Base-by-base conservation (phyloP, 352 stramenopile species). In the Phytophthora europaea region DNA sequence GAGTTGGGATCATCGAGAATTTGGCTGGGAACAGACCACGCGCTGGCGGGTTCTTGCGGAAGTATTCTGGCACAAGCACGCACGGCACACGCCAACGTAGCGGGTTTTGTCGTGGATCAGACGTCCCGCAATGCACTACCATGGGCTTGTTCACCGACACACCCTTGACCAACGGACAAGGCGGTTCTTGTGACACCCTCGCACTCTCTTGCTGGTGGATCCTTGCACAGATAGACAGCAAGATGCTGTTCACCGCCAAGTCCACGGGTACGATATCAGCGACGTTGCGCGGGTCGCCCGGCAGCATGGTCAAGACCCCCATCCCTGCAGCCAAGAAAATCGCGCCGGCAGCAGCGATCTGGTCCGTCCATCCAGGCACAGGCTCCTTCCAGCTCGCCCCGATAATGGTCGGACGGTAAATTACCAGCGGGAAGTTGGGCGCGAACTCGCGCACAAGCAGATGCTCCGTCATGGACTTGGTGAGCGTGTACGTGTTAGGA, bases 401-500 rank as follows among this genome's bases (percentile, higher is more conserved):
- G 56, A 97, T 94, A 67, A 97, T 97, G 9, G 91, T 95, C 8
- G 91, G 91, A 0, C 91, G 82, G 54, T 94, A 92, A 48, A 97
- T 88, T 28, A 95, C 78, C 26, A 97, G 64, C 20, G 90, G 88
- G 9, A 95, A 80, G 51, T 65, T 60, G 6, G 79, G 70, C 1
- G 67, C 65, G 9, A 87, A 63, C 55, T 88, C 76, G 66, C 85
- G 75, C 50, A 87, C 70, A 28, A 95, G 54, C 31, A 97, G 60
- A 38, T 94, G 84, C 76, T 97, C 91, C 47, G 89, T 88, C 84
- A 97, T 96, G 16, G 88, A 94, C 75, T 97, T 96, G 70, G 90
- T 97, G 0, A 97, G 83, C 22, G 88, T 90, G 75, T 97, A 97
- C 50, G 91, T 97, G 75, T 97, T 97, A 7, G 90, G 89, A 78